phyloP scores from a whole-genome alignment of 306 rosid genomes.

The Lotus japonicus region DNA sequence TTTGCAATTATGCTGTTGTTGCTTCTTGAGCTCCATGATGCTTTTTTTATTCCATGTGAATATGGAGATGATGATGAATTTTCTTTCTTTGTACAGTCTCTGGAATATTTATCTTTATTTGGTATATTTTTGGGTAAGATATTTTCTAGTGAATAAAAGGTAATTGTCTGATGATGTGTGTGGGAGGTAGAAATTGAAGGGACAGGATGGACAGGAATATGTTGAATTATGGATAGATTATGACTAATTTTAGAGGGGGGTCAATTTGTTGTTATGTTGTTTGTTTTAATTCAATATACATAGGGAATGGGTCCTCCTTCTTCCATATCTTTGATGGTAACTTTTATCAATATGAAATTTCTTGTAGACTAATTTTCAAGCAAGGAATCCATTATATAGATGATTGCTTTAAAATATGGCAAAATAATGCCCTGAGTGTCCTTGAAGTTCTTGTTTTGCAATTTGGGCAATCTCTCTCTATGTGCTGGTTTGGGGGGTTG shows the following conservation, averaged over 20 bases:
- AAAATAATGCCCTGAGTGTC: not conserved
- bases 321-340: not conserved
- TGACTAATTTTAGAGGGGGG: not conserved
- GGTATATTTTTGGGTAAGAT: not conserved
- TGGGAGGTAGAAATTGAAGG: conserved; percentile 13
- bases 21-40: conserved; percentile 8
- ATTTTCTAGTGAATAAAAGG: not conserved
- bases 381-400: not conserved
- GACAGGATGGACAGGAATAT: not conserved
- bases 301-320: not conserved
- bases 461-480: not conserved
- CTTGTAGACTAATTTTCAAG: not conserved
- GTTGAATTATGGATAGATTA: not conserved
- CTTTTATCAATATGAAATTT: not conserved
- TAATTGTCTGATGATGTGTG: not conserved
- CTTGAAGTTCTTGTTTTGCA: conserved; percentile 20
- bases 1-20: not conserved
- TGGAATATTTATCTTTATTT: not conserved
- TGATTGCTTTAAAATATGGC: conserved; percentile 1
- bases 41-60: not conserved
- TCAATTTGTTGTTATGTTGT: not conserved
- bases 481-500: not conserved
- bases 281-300: not conserved
- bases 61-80: not conserved
- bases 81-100: no score